Conservation (phyloP, 2,329 filamentous ascomycete species). For the Calonectria leucothoes region DNA sequence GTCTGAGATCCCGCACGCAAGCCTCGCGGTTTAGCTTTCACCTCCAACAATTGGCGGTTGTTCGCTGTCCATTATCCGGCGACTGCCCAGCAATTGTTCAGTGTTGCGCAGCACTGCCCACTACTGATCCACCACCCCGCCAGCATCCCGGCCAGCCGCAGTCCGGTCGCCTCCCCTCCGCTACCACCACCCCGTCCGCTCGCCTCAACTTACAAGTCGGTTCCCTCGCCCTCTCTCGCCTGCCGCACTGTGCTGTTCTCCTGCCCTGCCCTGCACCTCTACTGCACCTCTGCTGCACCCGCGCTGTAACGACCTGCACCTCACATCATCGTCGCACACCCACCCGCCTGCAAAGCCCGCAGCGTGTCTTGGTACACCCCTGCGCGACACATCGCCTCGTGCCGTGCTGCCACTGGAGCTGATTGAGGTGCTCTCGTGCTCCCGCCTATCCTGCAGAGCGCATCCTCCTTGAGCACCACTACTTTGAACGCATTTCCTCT, state of each 20-base stretch:
- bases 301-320: slow-evolving; percentile 24
- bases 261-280: slow-evolving; percentile 10
- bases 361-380: slow-evolving; percentile 31
- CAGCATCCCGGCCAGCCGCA: slow-evolving; percentile 12
- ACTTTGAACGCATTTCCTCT: not conserved
- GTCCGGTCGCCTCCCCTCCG: not conserved
- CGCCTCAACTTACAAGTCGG: slow-evolving; percentile 17
- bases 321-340: slow-evolving; percentile 33
- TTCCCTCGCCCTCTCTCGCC: slow-evolving; percentile 1
- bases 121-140: slow-evolving; percentile 20
- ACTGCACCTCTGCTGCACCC: slow-evolving; percentile 12
- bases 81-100: slow-evolving; percentile 7
- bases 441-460: slow-evolving; percentile 24
- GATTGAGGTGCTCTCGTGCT: slow-evolving; percentile 30
- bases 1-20: slow-evolving; percentile 4
- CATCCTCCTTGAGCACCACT: slow-evolving; percentile 25
- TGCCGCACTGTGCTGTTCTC: slow-evolving; percentile 10
- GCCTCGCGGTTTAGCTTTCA: slow-evolving; percentile 7
- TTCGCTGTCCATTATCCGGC: slow-evolving; percentile 7
- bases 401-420: slow-evolving; percentile 30
- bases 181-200: slow-evolving; percentile 1
- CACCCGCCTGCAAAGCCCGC: slow-evolving; percentile 31
- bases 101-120: slow-evolving; percentile 21
- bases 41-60: not conserved
- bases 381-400: slow-evolving; percentile 37